These are phyloP conservation scores for Scutellaria barbata DNA, from an alignment of 257 asterid genomes.

Conservation along the genomic window DNA sequence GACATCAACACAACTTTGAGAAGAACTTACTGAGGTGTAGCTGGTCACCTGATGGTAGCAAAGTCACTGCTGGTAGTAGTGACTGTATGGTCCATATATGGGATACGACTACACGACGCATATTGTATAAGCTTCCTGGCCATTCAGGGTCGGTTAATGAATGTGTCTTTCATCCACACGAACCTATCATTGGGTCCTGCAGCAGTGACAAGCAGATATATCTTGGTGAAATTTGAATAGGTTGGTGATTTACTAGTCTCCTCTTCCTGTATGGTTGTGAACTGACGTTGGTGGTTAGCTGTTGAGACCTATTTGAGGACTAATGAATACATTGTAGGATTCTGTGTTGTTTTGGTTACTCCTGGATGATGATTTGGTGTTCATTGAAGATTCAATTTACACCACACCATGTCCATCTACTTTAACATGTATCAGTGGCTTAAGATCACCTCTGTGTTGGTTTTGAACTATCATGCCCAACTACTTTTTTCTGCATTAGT, in stretches of 20 bases:
- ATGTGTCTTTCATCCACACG: constrained; percentile 82
- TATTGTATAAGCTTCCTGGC: constrained; percentile 93
- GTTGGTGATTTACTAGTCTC: constrained; percentile 14
- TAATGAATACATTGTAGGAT: constrained; percentile 21
- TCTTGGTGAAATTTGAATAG: constrained; percentile 79
- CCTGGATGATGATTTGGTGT: constrained; percentile 24
- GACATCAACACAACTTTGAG: constrained; percentile 97
- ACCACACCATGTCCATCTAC: constrained; percentile 19
- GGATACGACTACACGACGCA: constrained; percentile 92
- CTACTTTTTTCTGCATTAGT: neutral
- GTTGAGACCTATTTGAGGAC: constrained; percentile 22
- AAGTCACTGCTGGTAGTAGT: constrained; percentile 94
- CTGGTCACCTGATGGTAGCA: constrained; percentile 99
- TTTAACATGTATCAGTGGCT: constrained; percentile 27
- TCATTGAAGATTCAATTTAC: constrained; percentile 29
- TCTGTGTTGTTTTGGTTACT: constrained; percentile 16
- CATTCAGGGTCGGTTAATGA: constrained; percentile 94
- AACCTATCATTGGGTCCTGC: constrained; percentile 90
- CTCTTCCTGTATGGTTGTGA: constrained; percentile 26
- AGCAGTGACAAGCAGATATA: constrained; percentile 95
- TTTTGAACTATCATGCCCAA: neutral
- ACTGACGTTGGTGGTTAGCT: constrained; percentile 29
- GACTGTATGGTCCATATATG: constrained; percentile 93
- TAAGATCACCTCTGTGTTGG: constrained; percentile 18
- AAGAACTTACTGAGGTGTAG: constrained; percentile 90